phyloP scores from a whole-genome alignment of 208 protist species.

The Crithidia fasciculata region DNA sequence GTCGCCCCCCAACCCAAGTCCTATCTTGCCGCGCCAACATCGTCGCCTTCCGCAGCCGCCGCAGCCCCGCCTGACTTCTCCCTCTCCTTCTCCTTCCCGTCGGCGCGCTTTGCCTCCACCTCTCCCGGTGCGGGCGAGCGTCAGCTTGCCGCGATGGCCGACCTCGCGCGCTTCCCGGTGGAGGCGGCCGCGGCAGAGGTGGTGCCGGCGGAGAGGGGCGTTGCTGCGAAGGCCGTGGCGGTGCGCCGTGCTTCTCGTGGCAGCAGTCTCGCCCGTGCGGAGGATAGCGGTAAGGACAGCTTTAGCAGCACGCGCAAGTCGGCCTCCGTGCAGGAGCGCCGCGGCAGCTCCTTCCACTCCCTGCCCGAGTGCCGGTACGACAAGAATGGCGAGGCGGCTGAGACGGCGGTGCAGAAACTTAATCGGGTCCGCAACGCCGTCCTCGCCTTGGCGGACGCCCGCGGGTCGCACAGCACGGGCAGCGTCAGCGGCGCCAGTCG shows the following conservation, averaged over 20 bases:
- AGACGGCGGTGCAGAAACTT: constrained; percentile 1
- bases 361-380: constrained; percentile 5
- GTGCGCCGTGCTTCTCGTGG: background rate
- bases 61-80: background rate
- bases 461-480: background rate
- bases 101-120: constrained; percentile 2
- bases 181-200: background rate
- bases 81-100: constrained; percentile 10
- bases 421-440: background rate
- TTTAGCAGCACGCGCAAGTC: background rate
- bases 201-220: background rate
- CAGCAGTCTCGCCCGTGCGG: background rate
- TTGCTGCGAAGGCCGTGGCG: background rate
- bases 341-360: background rate
- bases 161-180: background rate
- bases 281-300: background rate
- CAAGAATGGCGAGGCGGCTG: background rate
- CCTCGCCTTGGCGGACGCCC: background rate
- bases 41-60: no score
- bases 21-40: no score
- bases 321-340: no score
- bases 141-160: background rate
- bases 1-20: background rate
- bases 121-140: background rate
- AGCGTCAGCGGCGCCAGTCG: background rate